A percentile compares a stretch with the other conserved stretches of the same genome.
phyloP scores from a whole-genome alignment of 352 stramenopile species.

The Peronospora farinosa region DNA sequence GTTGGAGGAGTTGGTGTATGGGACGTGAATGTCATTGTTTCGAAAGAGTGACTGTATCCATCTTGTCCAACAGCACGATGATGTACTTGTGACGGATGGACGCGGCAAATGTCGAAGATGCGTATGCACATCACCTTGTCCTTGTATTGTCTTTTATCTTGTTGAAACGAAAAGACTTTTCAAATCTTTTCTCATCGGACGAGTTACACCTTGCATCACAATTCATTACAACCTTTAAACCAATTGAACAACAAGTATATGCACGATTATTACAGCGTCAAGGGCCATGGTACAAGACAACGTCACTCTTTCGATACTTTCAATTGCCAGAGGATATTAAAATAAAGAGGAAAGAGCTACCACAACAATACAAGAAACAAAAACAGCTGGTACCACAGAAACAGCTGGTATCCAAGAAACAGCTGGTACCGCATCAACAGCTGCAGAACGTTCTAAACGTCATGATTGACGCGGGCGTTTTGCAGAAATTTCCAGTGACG shows the following conservation, averaged over 20 bases:
- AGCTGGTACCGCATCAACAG: constrained; percentile 14
- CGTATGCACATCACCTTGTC: constrained; percentile 57
- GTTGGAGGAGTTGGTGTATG: neutral
- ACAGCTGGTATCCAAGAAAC: too few relatives aligned
- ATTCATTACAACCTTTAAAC: constrained; percentile 45
- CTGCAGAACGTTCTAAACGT: constrained; percentile 41
- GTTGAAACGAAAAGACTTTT: constrained; percentile 40
- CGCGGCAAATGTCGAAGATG: constrained; percentile 32
- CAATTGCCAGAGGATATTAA: constrained; percentile 2
- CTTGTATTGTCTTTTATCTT: constrained; percentile 48
- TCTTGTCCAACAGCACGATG: too few relatives aligned
- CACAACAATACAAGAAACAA: too few relatives aligned
- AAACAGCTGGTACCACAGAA: too few relatives aligned
- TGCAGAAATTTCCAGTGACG: constrained; percentile 25
- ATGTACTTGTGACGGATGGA: constrained; percentile 2
- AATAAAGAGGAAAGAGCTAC: constrained; percentile 1
- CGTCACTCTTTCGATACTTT: constrained; percentile 62
- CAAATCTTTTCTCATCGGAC: constrained; percentile 36
- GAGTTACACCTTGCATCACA: constrained; percentile 38
- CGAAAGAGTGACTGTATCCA: neutral
- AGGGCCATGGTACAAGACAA: constrained; percentile 65
- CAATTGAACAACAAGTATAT: constrained; percentile 61
- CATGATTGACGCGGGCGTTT: constrained; percentile 36
- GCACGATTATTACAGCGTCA: constrained; percentile 73
- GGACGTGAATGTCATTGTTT: neutral